Conservation (phyloP, 345 rosid genomes). For the Eucalyptus tenuipes region DNA sequence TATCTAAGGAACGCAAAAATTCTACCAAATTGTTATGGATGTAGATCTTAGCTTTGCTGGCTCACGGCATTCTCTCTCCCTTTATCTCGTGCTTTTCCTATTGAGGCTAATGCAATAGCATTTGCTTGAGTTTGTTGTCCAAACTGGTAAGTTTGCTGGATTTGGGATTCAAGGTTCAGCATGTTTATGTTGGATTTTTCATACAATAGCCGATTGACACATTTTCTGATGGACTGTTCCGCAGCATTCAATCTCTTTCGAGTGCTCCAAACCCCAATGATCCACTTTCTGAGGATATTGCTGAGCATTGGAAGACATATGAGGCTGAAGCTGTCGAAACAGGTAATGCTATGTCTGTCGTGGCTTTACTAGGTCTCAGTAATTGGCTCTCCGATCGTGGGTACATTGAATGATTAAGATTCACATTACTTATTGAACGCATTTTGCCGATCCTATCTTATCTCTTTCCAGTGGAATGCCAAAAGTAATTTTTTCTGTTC, state of each 20-base stretch:
- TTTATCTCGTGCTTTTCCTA: not conserved
- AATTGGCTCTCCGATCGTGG: not conserved
- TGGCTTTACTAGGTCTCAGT: not conserved
- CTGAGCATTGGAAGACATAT: constrained; percentile 49
- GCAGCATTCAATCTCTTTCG: constrained; percentile 36
- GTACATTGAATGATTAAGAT: not conserved
- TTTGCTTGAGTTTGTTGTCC: not conserved
- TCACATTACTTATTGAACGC: not conserved
- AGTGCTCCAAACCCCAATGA: constrained; percentile 51
- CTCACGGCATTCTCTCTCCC: not conserved
- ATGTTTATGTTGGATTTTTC: not conserved
- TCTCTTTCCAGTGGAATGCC: not conserved
- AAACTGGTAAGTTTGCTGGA: not conserved
- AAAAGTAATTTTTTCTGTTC: not conserved
- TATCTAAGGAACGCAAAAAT: not conserved
- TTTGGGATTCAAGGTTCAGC: not conserved
- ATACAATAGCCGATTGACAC: not conserved
- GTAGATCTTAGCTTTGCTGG: not conserved
- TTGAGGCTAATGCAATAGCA: not conserved
- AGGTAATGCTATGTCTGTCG: constrained; percentile 30
- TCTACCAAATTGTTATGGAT: not conserved
- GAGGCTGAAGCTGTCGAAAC: constrained; percentile 48
- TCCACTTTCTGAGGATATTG: constrained; percentile 42
- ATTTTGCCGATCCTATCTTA: not conserved
- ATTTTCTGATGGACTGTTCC: not conserved